These are phyloP conservation scores for Trametes cubensis DNA, from an alignment of 768 basidiomycete species.

Conservation along the genomic window DNA sequence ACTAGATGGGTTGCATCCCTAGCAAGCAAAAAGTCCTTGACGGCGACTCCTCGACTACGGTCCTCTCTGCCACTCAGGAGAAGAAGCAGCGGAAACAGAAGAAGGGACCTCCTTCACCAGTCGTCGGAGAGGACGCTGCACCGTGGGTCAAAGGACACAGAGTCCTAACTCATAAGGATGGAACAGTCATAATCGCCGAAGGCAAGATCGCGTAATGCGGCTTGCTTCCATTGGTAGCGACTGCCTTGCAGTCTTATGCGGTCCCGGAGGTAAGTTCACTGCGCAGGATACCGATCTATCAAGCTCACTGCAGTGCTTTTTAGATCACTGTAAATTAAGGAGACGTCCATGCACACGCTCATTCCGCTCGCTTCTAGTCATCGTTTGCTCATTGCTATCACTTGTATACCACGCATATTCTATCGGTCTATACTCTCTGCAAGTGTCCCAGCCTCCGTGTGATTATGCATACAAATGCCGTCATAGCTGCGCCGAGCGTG, in stretches of 20 bases:
- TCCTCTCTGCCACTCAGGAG: constrained; percentile 5
- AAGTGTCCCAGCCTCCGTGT: neutral
- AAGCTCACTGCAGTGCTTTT: neutral
- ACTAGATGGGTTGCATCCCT: constrained; percentile 46
- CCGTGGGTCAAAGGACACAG: constrained; percentile 36
- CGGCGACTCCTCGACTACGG: constrained; percentile 14
- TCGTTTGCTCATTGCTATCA: constrained; percentile 3
- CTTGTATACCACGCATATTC: constrained; percentile 18
- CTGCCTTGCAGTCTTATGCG: neutral
- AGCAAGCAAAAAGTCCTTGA: constrained; percentile 39
- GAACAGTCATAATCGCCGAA: constrained; percentile 26
- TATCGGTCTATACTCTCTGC: neutral
- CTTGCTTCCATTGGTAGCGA: neutral
- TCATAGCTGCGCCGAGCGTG: neutral
- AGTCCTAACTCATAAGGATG: constrained; percentile 35
- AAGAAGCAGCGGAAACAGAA: constrained; percentile 15
- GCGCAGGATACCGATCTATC: too few species aligned
- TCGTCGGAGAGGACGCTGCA: constrained; percentile 28
- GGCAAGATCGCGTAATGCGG: neutral
- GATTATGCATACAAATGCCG: neutral
- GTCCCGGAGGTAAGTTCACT: constrained; percentile 17
- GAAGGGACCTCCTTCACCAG: constrained; percentile 26
- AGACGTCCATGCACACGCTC: constrained; percentile 16
- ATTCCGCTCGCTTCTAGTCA: neutral
- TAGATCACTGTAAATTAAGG: constrained; percentile 17